These are phyloP conservation scores for Pichia sp. DNA, from an alignment of 1,139 yeast species.

Conservation along the genomic window DNA sequence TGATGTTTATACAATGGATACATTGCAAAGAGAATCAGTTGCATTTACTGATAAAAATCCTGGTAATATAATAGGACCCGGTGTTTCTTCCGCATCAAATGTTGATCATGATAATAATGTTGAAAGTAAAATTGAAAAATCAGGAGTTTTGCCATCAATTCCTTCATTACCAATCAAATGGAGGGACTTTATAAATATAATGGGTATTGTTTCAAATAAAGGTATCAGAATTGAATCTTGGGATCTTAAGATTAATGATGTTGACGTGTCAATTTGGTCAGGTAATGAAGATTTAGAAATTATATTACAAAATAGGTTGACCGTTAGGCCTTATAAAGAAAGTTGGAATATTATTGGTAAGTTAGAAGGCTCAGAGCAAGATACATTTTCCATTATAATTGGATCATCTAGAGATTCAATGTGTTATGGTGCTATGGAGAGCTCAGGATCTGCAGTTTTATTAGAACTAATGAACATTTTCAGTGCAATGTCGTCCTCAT, in stretches of 20 bases:
- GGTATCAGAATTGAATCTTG: conserved; percentile 41
- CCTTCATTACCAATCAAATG: conserved; percentile 75
- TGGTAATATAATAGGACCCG: conserved; percentile 79
- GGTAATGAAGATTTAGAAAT: conserved; percentile 28
- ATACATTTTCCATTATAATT: conserved; percentile 63
- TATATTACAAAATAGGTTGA: conserved; percentile 40
- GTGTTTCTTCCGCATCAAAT: conserved; percentile 32
- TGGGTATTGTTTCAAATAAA: conserved; percentile 33
- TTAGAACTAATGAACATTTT: conserved; percentile 68
- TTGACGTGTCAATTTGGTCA: conserved; percentile 34
- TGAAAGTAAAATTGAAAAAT: conserved; percentile 36
- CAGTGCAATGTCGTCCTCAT: conserved; percentile 56
- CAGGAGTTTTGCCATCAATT: conserved; percentile 56
- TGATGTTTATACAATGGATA: conserved; percentile 31
- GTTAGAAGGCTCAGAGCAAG: conserved; percentile 75
- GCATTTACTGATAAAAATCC: conserved; percentile 61
- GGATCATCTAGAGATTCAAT: conserved; percentile 83
- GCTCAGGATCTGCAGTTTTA: conserved; percentile 70
- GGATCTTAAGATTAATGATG: conserved; percentile 24
- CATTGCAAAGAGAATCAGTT: conserved; percentile 58
- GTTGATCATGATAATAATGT: conserved; percentile 17
- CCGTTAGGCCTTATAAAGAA: conserved; percentile 54
- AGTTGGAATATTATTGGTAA: conserved; percentile 78
- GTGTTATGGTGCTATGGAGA: conserved; percentile 70
- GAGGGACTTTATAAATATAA: conserved; percentile 53